A percentile compares a stretch with the other conserved stretches of the same genome.
These are phyloP conservation scores for Plenodomus biglobosus DNA, from an alignment of 2,329 filamentous ascomycete species.

Conservation along the genomic window DNA sequence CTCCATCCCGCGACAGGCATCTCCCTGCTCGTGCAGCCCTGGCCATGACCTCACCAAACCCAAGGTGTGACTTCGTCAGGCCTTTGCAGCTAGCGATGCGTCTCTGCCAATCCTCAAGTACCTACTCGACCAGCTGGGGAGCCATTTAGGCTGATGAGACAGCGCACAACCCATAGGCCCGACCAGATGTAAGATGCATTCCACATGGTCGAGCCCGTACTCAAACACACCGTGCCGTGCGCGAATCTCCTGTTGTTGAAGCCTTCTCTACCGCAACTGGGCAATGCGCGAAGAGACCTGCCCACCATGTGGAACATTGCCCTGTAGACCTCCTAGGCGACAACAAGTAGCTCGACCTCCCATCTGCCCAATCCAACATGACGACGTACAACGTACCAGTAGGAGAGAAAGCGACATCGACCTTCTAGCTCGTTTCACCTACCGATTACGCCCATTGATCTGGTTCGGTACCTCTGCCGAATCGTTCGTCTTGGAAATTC, in stretches of 20 bases:
- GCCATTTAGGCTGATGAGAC: conserved; percentile 37
- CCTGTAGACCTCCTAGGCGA: conserved; percentile 1
- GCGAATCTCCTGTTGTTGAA: conserved; percentile 3
- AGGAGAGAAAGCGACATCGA: neutral
- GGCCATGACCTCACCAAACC: conserved; percentile 18
- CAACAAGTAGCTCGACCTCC: neutral
- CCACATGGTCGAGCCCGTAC: conserved; percentile 12
- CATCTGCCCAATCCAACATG: neutral
- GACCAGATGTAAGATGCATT: conserved; percentile 19
- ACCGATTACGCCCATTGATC: conserved; percentile 16
- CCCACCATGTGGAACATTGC: conserved; percentile 7
- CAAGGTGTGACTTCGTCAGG: conserved; percentile 10
- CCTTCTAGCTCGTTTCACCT: conserved; percentile 8
- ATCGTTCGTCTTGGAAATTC: conserved; percentile 18
- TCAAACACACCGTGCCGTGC: conserved; percentile 8
- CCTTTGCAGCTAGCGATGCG: conserved; percentile 10
- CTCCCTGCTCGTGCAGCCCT: conserved; percentile 14
- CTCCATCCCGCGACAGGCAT: conserved; percentile 7
- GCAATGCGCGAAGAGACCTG: conserved; percentile 1
- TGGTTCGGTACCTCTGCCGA: conserved; percentile 32
- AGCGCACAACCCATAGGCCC: conserved; percentile 17
- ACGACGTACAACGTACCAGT: no score
- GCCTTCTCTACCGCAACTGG: neutral
- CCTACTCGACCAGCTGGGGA: conserved; percentile 32
- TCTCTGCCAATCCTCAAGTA: conserved; percentile 17